phyloP scores from a whole-genome alignment of 352 stramenopile genomes.

The Phytopythium litorale region DNA sequence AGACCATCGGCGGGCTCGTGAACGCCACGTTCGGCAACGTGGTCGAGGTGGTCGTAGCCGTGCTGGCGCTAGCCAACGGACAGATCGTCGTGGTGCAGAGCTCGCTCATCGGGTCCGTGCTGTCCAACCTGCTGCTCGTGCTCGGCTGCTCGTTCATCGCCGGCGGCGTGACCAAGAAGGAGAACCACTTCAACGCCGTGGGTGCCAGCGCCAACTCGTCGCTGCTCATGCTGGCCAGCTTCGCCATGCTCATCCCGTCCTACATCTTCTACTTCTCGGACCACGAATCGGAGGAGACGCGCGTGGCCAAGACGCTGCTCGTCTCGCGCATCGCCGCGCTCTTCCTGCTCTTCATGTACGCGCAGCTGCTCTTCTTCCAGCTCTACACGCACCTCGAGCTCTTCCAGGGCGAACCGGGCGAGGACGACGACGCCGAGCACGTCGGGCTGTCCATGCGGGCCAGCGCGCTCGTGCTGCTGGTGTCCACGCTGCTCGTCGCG shows the following conservation, averaged over 20 bases:
- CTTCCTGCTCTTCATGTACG: conserved; percentile 91
- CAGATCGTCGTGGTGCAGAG: conserved; percentile 96
- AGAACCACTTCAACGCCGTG: conserved; percentile 92
- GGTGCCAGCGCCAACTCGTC: conserved; percentile 93
- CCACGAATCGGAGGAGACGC: conserved; percentile 65
- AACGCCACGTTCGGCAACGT: conserved; percentile 99
- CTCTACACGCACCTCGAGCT: conserved; percentile 92
- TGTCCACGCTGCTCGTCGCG: conserved; percentile 88
- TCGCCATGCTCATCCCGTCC: conserved; percentile 93
- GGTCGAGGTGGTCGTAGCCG: conserved; percentile 95
- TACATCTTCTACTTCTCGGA: conserved; percentile 89
- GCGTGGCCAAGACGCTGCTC: conserved; percentile 61
- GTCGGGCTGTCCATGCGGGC: conserved; percentile 77
- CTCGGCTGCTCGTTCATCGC: conserved; percentile 96
- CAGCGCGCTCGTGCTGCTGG: conserved; percentile 75
- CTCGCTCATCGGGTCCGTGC: conserved; percentile 95
- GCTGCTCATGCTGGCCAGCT: conserved; percentile 91
- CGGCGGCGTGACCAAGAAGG: conserved; percentile 71
- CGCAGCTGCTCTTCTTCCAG: conserved; percentile 96
- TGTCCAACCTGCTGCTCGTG: conserved; percentile 98
- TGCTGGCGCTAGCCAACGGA: conserved; percentile 91
- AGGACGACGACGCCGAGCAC: conserved; percentile 49
- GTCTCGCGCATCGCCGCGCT: conserved; percentile 77
- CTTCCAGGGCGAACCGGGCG: conserved; percentile 68
- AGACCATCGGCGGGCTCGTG: conserved; percentile 96